Base-by-base conservation (phyloP, 805 yeast genomes). In the Sugiyamaella smithiae region DNA sequence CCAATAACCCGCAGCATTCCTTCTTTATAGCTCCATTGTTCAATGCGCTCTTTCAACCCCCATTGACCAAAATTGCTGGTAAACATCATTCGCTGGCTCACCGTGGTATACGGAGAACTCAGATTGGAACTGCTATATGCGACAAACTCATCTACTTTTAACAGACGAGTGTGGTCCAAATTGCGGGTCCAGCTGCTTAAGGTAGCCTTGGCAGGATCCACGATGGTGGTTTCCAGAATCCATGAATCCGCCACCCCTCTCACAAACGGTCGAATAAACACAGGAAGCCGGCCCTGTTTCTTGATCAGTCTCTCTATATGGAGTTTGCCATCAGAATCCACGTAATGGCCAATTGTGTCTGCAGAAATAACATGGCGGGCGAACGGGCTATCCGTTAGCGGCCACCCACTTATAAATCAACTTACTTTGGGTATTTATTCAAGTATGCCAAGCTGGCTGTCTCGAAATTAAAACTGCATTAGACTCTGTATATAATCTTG, bases 331-430 rank as follows among this genome's bases (percentile, higher is more conserved):
- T 79, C 70, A 1, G 61, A 55, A 53, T 84, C 88, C 16, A 88
- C 71, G 51, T 70, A 64, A 45, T 77, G 69, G 28, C 80, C 80
- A 12, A 90, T 62, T 1, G 95, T 85, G 64, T 90, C 98, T 23
- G 81, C 81, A 5, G 95, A 84, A 29, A 83, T 70, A 9, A 91
- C 97, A 68, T 91, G 97, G 7, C 79, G 71, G 14, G 97, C 83
- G 63, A 75, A 89, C 1, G 98, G 98, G 64, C 83, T 82, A 16
- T 12, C 16, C 20, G 5, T 16, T 35, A 7, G 32, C n/a, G n/a
- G 17, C 24, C 16, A 23, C 5, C 23, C 22, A 25, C 17, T 32
- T 7, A 12, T 14, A 5, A 17, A n/a, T 24, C 26, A 25, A 53
- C 60, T 40, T 48, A 57, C 61, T 78, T 78, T 2, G 81, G 81